These are phyloP conservation scores for Dianthus caryophyllus DNA, from an alignment of 148 eudicot genomes.

Conservation along the genomic window DNA sequence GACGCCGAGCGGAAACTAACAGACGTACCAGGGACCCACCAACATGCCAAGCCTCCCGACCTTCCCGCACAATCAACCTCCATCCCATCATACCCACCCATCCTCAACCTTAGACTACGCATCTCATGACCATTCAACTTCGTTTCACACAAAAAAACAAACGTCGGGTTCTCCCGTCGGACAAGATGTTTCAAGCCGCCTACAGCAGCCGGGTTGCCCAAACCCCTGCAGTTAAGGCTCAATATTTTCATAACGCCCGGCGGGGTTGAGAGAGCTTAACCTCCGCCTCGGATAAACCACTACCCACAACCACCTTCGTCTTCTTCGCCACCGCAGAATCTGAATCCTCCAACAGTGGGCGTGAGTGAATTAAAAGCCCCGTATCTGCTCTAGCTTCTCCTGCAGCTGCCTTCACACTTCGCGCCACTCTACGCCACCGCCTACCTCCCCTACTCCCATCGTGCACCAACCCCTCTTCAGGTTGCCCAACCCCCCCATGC, in stretches of 20 bases:
- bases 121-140: background rate
- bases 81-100: background rate
- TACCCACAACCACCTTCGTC: background rate
- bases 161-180: background rate
- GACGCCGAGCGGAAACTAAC: no score
- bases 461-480: no score
- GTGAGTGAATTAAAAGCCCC: no score
- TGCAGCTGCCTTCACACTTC: no score
- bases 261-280: no score
- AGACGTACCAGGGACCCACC: no score
- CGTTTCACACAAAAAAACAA: background rate
- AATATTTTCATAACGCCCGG: background rate
- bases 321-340: no score
- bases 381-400: no score
- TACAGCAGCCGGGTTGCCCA: background rate
- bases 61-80: background rate
- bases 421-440: no score
- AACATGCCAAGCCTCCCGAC: background rate
- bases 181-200: background rate
- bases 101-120: background rate
- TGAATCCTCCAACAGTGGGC: no score
- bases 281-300: background rate
- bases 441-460: no score
- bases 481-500: no score
- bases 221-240: conserved; percentile 1